Evolutionary conservation across 2,329 filamentous ascomycete species (phyloP).

Genomic region (Rhinocladiella similis): DNA sequence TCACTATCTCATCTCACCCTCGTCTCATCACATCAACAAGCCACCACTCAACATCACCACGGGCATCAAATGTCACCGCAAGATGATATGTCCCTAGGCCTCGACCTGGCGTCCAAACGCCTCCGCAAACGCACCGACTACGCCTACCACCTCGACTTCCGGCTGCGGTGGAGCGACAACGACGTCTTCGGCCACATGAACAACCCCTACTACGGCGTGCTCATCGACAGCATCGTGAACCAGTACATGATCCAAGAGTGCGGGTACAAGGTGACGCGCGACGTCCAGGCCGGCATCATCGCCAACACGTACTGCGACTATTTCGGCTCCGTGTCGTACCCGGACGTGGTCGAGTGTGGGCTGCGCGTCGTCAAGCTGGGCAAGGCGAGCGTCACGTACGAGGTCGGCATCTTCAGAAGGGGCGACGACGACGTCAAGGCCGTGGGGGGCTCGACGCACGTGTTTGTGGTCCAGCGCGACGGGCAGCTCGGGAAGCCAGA

Average conservation of each 20-base stretch:
- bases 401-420: conserved; percentile 80
- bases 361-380: conserved; percentile 82
- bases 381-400: conserved; percentile 84
- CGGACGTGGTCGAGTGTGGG: conserved; percentile 76
- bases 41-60: no score
- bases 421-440: conserved; percentile 74
- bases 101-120: conserved; percentile 27
- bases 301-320: conserved; percentile 85
- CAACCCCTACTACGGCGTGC: conserved; percentile 81
- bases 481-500: conserved; percentile 54
- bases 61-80: no score
- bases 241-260: conserved; percentile 81
- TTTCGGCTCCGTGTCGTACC: conserved; percentile 78
- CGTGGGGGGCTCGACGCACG: conserved; percentile 82
- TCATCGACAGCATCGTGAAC: conserved; percentile 90
- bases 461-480: conserved; percentile 75
- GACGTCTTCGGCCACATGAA: conserved; percentile 96
- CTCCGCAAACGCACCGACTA: conserved; percentile 25
- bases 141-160: conserved; percentile 26
- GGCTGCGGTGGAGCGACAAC: conserved; percentile 66
- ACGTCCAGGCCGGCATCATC: conserved; percentile 76
- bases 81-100: conserved; percentile 6
- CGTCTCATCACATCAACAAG: not conserved
- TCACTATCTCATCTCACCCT: not conserved
- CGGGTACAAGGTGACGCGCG: conserved; percentile 68